Percentiles rank a stretch among this genome's conserved stretches.
Evolutionary conservation across 306 rosid species (phyloP).

Genomic region (Ammopiptanthus mongolicus): DNA sequence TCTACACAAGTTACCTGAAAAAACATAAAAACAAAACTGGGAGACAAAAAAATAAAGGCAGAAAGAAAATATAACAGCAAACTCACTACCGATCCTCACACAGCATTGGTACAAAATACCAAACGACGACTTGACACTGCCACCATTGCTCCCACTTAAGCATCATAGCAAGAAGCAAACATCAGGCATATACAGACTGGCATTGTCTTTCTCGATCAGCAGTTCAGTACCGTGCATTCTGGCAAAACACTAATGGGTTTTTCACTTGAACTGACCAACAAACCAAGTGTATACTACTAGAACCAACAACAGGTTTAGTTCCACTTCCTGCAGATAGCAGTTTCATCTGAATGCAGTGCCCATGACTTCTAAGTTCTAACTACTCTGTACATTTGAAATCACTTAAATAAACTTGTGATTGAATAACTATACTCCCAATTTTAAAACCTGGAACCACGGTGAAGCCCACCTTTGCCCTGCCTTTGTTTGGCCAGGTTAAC

Average conservation of each 20-base stretch:
- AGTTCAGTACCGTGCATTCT: background rate
- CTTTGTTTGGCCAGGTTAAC: conserved; percentile 47
- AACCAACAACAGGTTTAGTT: conserved; percentile 8
- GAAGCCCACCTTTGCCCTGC: conserved; percentile 73
- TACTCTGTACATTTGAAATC: conserved; percentile 42
- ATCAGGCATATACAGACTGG: background rate
- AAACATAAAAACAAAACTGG: conserved; percentile 33
- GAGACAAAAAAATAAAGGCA: background rate
- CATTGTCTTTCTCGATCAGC: conserved; percentile 11
- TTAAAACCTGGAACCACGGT: conserved; percentile 92
- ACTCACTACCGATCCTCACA: conserved; percentile 29
- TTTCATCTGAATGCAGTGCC: conserved; percentile 7
- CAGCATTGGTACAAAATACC: background rate
- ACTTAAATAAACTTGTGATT: conserved; percentile 73
- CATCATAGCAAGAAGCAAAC: conserved; percentile 17
- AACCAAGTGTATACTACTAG: background rate
- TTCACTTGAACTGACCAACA: conserved; percentile 1
- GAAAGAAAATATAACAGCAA: conserved; percentile 25
- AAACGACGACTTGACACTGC: conserved; percentile 13
- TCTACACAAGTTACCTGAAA: conserved; percentile 31
- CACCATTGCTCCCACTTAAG: conserved; percentile 18
- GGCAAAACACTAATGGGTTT: background rate
- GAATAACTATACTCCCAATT: conserved; percentile 65
- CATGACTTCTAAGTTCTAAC: conserved; percentile 2
- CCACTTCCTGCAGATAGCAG: conserved; percentile 1